These are phyloP conservation scores for Naumovozyma castellii DNA, from an alignment of 805 yeast species.

Conservation along the genomic window DNA sequence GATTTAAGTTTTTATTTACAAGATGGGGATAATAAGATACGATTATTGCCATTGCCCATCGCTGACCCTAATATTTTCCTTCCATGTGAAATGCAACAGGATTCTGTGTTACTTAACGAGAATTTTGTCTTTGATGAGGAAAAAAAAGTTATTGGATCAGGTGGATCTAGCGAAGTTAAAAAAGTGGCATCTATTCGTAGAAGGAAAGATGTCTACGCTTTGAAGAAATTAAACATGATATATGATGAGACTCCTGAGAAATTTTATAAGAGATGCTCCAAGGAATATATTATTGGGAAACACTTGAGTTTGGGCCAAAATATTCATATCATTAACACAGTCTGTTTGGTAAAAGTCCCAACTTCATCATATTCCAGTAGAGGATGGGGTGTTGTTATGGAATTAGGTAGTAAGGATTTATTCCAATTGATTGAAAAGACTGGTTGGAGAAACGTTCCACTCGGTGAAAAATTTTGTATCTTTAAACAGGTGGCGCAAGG, in stretches of 20 bases:
- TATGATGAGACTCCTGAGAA: constrained; percentile 53
- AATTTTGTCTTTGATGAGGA: constrained; percentile 42
- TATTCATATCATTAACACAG: constrained; percentile 48
- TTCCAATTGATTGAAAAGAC: constrained; percentile 44
- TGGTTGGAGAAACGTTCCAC: constrained; percentile 48
- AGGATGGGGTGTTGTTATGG: constrained; percentile 73
- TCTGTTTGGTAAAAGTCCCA: constrained; percentile 44
- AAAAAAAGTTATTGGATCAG: constrained; percentile 51
- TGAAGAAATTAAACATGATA: constrained; percentile 55
- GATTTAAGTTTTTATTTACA: constrained; percentile 26
- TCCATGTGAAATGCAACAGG: constrained; percentile 45
- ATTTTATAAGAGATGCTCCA: constrained; percentile 54
- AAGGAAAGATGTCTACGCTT: constrained; percentile 36
- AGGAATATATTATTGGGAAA: constrained; percentile 56
- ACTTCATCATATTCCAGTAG: constrained; percentile 44
- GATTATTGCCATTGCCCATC: constrained; percentile 51
- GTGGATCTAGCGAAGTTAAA: constrained; percentile 63
- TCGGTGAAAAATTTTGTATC: constrained; percentile 49
- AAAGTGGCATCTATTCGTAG: constrained; percentile 29
- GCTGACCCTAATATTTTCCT: constrained; percentile 56
- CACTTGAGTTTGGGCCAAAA: constrained; percentile 34
- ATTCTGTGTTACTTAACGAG: constrained; percentile 40
- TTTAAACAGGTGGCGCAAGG: constrained; percentile 64
- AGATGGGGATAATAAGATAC: constrained; percentile 31
- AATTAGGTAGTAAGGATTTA: constrained; percentile 57